A percentile compares a stretch with the other conserved stretches of the same genome.
These are phyloP conservation scores for Diutina neorugosa DNA, from an alignment of 1,139 yeast species.

Conservation along the genomic window DNA sequence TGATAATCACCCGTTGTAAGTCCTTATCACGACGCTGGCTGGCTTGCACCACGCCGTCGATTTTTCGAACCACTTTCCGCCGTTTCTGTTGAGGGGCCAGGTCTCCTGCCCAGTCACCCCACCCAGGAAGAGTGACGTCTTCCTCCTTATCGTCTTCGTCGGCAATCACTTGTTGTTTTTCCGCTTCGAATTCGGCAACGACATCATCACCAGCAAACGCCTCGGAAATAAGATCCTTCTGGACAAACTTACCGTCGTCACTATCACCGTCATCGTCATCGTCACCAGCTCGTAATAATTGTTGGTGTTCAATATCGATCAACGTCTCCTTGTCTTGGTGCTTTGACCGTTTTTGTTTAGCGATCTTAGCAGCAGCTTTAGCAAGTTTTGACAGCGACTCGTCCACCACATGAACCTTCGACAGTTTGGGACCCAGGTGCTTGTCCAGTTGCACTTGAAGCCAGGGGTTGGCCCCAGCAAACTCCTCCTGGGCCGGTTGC, in stretches of 20 bases:
- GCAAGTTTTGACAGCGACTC: conserved; percentile 40
- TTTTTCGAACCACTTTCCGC: conserved; percentile 50
- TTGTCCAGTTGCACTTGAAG: conserved; percentile 19
- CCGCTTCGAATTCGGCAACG: conserved; percentile 66
- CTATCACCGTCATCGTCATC: conserved; percentile 21
- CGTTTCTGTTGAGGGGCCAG: conserved; percentile 39
- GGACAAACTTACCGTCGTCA: conserved; percentile 45
- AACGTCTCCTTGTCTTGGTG: conserved; percentile 31
- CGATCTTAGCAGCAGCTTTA: conserved; percentile 39
- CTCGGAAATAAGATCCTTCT: conserved; percentile 70
- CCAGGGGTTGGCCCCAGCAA: conserved; percentile 61
- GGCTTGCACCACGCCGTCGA: conserved; percentile 60
- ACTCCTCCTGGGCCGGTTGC: conserved; percentile 6
- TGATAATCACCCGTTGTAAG: conserved; percentile 72
- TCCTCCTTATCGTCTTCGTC: conserved; percentile 85
- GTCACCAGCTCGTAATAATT: conserved; percentile 10
- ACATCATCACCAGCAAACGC: conserved; percentile 97
- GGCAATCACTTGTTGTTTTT: conserved; percentile 50
- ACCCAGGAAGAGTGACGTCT: conserved; percentile 84
- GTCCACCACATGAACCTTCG: conserved; percentile 38
- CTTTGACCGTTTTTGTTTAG: conserved; percentile 11
- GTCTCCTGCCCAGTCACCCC: conserved; percentile 83
- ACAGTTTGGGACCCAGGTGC: conserved; percentile 23
- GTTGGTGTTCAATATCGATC: conserved; percentile 37
- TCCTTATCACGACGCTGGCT: conserved; percentile 70